These are phyloP conservation scores for Scheffersomyces stambukii DNA, from an alignment of 1,139 yeast genomes.

Conservation along the genomic window DNA sequence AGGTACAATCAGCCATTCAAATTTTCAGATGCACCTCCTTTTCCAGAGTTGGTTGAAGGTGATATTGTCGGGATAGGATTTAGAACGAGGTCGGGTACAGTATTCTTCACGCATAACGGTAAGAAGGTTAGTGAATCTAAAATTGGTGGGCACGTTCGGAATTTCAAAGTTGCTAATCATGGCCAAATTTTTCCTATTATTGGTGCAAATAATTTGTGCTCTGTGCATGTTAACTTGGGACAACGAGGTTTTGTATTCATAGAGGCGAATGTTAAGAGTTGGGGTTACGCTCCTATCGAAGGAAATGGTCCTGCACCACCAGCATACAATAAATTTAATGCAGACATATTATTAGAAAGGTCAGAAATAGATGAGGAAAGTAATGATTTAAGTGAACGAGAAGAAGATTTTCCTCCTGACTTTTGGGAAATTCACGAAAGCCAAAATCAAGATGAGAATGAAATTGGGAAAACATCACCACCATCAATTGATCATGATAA, in stretches of 20 bases:
- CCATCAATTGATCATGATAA: constrained; percentile 23
- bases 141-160: constrained; percentile 55
- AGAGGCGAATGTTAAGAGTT: constrained; percentile 57
- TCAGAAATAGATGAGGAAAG: constrained; percentile 49
- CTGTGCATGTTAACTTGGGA: constrained; percentile 54
- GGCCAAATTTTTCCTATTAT: constrained; percentile 49
- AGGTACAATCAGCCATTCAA: constrained; percentile 50
- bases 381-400: constrained; percentile 42
- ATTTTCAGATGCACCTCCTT: constrained; percentile 32
- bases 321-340: constrained; percentile 50
- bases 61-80: constrained; percentile 70
- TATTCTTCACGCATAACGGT: constrained; percentile 68
- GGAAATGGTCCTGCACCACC: constrained; percentile 65
- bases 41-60: constrained; percentile 49
- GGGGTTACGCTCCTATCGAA: constrained; percentile 63
- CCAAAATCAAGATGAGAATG: constrained; percentile 11
- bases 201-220: constrained; percentile 50
- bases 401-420: constrained; percentile 53
- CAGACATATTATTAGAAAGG: constrained; percentile 51
- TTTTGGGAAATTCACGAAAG: constrained; percentile 39
- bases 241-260: constrained; percentile 57
- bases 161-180: constrained; percentile 31
- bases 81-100: constrained; percentile 55
- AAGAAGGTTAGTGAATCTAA: constrained; percentile 62
- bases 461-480: constrained; percentile 3